These are phyloP conservation scores for Bipolaris oryzae DNA, from an alignment of 2,329 filamentous ascomycete genomes.

Conservation along the genomic window DNA sequence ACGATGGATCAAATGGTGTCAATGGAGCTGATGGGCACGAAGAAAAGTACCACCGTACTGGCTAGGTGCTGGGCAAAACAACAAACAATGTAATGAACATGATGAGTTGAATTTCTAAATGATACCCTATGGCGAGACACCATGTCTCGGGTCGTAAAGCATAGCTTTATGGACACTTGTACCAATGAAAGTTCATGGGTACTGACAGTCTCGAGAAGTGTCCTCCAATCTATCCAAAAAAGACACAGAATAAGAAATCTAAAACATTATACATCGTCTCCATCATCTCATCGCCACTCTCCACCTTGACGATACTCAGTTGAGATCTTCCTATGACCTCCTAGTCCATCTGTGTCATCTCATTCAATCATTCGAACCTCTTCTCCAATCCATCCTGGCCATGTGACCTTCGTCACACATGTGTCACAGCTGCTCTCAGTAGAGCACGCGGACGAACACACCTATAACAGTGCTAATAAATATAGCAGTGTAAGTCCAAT, in stretches of 20 bases:
- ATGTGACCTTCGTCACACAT: no score
- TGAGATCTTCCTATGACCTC: neutral
- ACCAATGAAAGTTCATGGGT: neutral
- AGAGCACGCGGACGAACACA: neutral
- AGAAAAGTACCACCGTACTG: conserved; percentile 47
- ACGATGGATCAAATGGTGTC: conserved; percentile 33
- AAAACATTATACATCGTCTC: neutral
- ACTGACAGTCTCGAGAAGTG: no score
- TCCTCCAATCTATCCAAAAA: neutral
- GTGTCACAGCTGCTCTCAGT: neutral
- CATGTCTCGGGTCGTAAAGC: neutral
- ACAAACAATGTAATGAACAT: neutral
- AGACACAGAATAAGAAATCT: neutral
- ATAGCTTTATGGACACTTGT: neutral
- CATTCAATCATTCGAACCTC: neutral
- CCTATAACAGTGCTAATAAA: neutral
- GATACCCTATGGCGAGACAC: conserved; percentile 5
- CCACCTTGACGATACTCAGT: neutral
- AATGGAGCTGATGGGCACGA: conserved; percentile 36
- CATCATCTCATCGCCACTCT: neutral
- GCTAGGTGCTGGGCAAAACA: conserved; percentile 17
- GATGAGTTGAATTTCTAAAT: neutral
- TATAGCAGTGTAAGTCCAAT: neutral
- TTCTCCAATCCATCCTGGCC: neutral
- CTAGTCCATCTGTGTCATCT: neutral